These are phyloP conservation scores for Aspergillus udagawae DNA, from an alignment of 2,329 filamentous ascomycete species.

Conservation along the genomic window DNA sequence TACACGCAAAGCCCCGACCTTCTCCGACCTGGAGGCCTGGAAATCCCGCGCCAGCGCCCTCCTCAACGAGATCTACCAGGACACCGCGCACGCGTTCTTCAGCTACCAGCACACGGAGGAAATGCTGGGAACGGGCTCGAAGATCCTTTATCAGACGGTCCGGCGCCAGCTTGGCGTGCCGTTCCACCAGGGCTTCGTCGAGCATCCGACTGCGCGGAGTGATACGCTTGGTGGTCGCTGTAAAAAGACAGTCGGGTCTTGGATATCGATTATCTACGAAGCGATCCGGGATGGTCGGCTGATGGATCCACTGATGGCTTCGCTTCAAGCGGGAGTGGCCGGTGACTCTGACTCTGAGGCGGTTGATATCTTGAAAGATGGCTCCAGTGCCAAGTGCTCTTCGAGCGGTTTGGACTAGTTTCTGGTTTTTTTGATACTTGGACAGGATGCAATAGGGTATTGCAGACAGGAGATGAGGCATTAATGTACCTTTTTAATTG, in stretches of 20 bases:
- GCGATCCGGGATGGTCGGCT: constrained; percentile 11
- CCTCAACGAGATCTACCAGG: constrained; percentile 8
- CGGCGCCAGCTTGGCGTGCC: constrained; percentile 28
- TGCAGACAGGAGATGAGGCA: not conserved
- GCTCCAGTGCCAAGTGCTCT: not conserved
- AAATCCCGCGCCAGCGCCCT: constrained; percentile 3
- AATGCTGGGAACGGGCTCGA: constrained; percentile 20
- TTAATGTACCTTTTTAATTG: not conserved
- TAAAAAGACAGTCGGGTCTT: constrained; percentile 25
- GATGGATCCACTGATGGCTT: constrained; percentile 4
- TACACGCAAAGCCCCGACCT: not conserved
- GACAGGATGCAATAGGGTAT: not conserved
- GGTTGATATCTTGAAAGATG: not conserved
- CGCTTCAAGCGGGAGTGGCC: not conserved
- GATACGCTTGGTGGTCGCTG: constrained; percentile 11
- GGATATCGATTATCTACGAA: constrained; percentile 13
- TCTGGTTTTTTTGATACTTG: not conserved
- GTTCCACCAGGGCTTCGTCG: constrained; percentile 24
- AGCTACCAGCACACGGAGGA: constrained; percentile 10
- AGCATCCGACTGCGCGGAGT: constrained; percentile 16
- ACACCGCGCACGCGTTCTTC: constrained; percentile 11
- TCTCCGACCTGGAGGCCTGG: constrained; percentile 10
- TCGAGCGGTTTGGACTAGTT: not conserved
- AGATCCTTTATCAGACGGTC: constrained; percentile 29
- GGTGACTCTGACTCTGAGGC: not conserved